Percentiles rank a stretch among this genome's conserved stretches.
Conservation (phyloP, 1,139 yeast species). For the Sugiyamaella neomexicana region DNA sequence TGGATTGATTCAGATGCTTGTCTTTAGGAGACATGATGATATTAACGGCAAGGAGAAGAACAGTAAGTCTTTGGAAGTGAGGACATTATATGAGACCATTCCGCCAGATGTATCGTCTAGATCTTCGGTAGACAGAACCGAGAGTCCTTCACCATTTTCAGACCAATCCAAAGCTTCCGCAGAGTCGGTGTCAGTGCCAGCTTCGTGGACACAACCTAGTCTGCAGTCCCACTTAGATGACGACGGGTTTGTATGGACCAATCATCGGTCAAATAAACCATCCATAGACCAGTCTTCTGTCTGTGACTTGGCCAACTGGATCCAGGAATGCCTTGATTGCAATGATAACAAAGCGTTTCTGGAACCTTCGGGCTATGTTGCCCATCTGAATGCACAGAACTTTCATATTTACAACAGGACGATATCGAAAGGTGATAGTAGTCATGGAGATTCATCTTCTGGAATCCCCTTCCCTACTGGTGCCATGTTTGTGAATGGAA, state of each 20-base stretch:
- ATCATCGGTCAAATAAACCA: constrained; percentile 15
- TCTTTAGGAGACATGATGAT: constrained; percentile 7
- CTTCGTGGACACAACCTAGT: not conserved
- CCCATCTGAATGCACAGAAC: constrained; percentile 25
- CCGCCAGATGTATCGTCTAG: not conserved
- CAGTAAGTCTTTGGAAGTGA: not conserved
- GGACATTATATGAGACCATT: not conserved
- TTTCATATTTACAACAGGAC: not conserved
- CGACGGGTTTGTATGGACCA: constrained; percentile 35
- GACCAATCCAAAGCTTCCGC: not conserved
- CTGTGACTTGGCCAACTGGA: constrained; percentile 34
- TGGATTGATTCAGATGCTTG: constrained; percentile 10
- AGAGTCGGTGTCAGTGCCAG: not conserved
- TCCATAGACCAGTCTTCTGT: constrained; percentile 23
- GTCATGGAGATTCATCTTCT: not conserved
- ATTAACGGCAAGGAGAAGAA: not conserved
- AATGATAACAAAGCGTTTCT: constrained; percentile 30
- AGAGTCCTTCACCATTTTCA: not conserved
- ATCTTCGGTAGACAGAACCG: not conserved
- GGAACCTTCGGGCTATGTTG: constrained; percentile 35
- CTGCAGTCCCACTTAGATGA: constrained; percentile 20
- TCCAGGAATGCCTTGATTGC: constrained; percentile 31
- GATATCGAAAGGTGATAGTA: not conserved
- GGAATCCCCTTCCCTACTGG: not conserved
- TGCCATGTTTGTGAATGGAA: constrained; percentile 4